Evolutionary conservation across 257 asterid genomes (phyloP).

Genomic region (Fraxinus excelsior): DNA sequence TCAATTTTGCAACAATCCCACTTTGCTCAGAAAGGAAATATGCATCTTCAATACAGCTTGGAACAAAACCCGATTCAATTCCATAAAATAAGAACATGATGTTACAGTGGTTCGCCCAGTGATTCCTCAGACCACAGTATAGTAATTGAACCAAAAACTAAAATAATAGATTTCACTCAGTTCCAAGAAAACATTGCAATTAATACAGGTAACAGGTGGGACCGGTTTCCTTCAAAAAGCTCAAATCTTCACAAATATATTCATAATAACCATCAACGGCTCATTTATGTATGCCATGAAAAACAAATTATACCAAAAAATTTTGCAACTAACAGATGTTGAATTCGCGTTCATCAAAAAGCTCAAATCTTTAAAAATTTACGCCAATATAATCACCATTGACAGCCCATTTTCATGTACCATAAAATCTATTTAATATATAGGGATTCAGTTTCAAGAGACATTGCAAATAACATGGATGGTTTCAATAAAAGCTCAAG

Average conservation of each 20-base stretch:
- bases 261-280: neutral
- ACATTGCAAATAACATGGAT: too few species aligned
- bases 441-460: too few species aligned
- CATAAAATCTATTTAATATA: neutral
- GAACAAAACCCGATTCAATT: too few species aligned
- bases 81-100: too few species aligned
- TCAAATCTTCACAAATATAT: constrained; percentile 21
- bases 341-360: constrained; percentile 7
- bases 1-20: constrained; percentile 19
- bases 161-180: too few species aligned
- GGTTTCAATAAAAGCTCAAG: constrained; percentile 22
- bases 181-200: too few species aligned
- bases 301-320: neutral
- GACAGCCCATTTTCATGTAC: neutral
- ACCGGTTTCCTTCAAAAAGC: constrained; percentile 13
- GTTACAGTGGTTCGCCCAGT: neutral
- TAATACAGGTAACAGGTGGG: too few species aligned
- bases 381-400: too few species aligned
- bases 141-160: too few species aligned
- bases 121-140: neutral
- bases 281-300: neutral
- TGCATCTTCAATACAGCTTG: too few species aligned
- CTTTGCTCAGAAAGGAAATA: neutral
- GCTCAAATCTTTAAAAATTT: constrained; percentile 25
- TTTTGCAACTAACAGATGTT: too few species aligned